Base-by-base conservation (phyloP, 2,329 filamentous ascomycete species). In the Aspergillus flavus region DNA sequence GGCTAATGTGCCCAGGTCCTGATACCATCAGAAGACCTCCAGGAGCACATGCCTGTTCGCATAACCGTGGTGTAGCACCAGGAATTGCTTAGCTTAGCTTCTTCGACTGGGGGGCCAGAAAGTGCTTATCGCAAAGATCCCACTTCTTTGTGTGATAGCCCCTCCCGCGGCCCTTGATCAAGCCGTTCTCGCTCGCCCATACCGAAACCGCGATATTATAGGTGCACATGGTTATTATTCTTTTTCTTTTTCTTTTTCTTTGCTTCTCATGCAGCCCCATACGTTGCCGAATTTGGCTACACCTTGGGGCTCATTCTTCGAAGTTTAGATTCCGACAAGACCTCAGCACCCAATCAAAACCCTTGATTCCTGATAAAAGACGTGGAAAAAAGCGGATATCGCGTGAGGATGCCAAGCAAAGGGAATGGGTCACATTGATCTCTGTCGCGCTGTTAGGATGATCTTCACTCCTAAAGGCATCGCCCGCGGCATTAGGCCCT, bases 321-420 rank as follows among this genome's bases (percentile, higher is more conserved):
- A 66, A 36, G 32, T 26, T 55, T 36, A 46, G 46, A 55, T 60
- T 43, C 61, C 57, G 41, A 57, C 53, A 62, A 55, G 21, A 28
- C 53, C 28, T 53, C 19, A n/a, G 43, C 34, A 59, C 43, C 66
- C 59, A 63, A 61, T 61, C 60, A 63, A 6, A 36, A 34, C 53
- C 21, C 23, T 21, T 19, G 23, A 48, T 21, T 36, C 7, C 28
- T 43, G 28, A 58, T 45, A 58, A 48, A 50, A 57, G 54, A 50
- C 50, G 48, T 52, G 43, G 57, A 26, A 52, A 68, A 34, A 54
- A 57, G 57, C 59, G 58, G 53, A 57, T 63, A 62, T 58, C 61
- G 61, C 64, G 60, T 62, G 64, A 63, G 60, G 28, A 54, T 60
- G 66, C 64, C 64, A 64, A 67, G 66, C 48, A 55, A 32, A 23